Evolutionary conservation across 1,284 basidiomycete genomes (phyloP).

Genomic region (Sanguinoderma infundibulare): DNA sequence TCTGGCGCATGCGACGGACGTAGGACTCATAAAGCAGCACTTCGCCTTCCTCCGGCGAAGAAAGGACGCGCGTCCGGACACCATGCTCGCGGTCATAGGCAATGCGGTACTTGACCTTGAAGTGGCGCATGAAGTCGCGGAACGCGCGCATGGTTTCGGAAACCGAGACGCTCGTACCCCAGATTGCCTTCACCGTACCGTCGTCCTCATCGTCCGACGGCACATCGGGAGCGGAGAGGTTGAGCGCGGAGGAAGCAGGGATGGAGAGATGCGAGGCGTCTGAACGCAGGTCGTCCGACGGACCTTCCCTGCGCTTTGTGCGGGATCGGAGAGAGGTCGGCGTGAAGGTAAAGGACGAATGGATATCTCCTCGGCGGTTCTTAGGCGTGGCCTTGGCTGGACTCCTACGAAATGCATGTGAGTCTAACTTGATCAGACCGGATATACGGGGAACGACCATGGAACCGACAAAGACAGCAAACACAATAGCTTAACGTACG

Average conservation of each 20-base stretch:
- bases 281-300: constrained; percentile 52
- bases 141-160: constrained; percentile 92
- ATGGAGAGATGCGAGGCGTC: constrained; percentile 61
- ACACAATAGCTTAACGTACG: too few species aligned
- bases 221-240: constrained; percentile 64
- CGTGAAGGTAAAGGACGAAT: constrained; percentile 72
- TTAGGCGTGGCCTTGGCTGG: constrained; percentile 56
- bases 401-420: constrained; percentile 24
- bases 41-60: constrained; percentile 71
- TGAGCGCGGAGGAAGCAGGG: constrained; percentile 64
- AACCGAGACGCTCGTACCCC: constrained; percentile 95
- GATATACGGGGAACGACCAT: too few species aligned
- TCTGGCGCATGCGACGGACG: constrained; percentile 86
- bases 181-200: constrained; percentile 88
- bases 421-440: constrained; percentile 6
- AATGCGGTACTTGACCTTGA: constrained; percentile 93
- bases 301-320: constrained; percentile 32
- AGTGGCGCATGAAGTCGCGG: constrained; percentile 87
- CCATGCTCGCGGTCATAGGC: constrained; percentile 74
- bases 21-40: constrained; percentile 82
- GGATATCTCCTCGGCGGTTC: constrained; percentile 83
- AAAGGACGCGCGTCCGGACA: constrained; percentile 55
- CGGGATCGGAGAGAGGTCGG: constrained; percentile 52
- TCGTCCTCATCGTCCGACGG: constrained; percentile 51
- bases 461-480: too few species aligned